Evolutionary conservation across 2,329 filamentous ascomycete genomes (phyloP).

Genomic region (Eutypa lata): DNA sequence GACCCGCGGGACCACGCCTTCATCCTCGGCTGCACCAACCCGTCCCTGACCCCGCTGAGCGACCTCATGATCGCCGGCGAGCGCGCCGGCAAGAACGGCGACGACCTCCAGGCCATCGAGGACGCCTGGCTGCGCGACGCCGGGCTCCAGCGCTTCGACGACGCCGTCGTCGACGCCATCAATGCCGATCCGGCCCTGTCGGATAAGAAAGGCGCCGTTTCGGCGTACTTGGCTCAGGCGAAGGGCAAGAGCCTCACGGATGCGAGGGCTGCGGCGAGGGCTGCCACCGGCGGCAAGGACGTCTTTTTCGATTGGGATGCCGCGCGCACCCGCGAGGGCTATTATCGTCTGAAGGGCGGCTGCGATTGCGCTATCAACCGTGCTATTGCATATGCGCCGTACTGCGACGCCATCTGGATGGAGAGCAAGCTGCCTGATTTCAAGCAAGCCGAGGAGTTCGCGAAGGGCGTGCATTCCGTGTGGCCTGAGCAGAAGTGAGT

Average conservation of each 20-base stretch:
- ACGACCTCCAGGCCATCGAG: slow-evolving; percentile 84
- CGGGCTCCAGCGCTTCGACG: slow-evolving; percentile 81
- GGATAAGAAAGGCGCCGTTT: slow-evolving; percentile 66
- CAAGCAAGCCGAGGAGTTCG: slow-evolving; percentile 88
- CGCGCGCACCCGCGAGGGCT: slow-evolving; percentile 90
- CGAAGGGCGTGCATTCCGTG: slow-evolving; percentile 85
- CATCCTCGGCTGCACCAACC: slow-evolving; percentile 87
- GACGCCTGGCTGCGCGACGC: slow-evolving; percentile 81
- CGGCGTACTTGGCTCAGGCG: slow-evolving; percentile 62
- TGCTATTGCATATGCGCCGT: slow-evolving; percentile 86
- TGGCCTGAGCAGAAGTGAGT: slow-evolving; percentile 94
- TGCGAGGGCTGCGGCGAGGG: slow-evolving; percentile 74
- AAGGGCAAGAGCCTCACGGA: slow-evolving; percentile 86
- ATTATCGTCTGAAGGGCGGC: slow-evolving; percentile 88
- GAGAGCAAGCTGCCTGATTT: slow-evolving; percentile 95
- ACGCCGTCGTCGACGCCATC: slow-evolving; percentile 83
- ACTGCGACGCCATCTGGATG: slow-evolving; percentile 98
- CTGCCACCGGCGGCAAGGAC: slow-evolving; percentile 68
- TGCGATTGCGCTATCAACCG: slow-evolving; percentile 89
- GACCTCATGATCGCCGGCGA: slow-evolving; percentile 91
- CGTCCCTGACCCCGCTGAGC: slow-evolving; percentile 75
- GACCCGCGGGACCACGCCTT: slow-evolving; percentile 93
- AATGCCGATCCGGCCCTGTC: slow-evolving; percentile 57
- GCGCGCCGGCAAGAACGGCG: slow-evolving; percentile 73
- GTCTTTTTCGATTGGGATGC: slow-evolving; percentile 94